Evolutionary conservation across 345 rosid species (phyloP).

Genomic region (Salix suchowensis): DNA sequence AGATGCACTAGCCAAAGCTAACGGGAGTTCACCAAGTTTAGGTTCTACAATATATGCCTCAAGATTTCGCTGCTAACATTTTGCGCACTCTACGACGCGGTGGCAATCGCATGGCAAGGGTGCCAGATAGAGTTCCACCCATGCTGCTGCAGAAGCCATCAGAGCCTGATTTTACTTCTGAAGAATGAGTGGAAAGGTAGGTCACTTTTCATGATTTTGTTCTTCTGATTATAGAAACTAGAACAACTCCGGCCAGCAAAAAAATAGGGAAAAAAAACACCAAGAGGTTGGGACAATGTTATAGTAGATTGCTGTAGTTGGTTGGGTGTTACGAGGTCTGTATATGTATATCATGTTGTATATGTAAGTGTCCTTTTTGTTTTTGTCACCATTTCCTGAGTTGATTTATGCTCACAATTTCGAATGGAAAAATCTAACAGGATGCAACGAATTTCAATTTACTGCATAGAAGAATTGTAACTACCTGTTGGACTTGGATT

Average conservation of each 20-base stretch:
- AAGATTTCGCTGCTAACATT: constrained; percentile 77
- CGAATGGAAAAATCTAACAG: background rate
- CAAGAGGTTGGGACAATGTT: background rate
- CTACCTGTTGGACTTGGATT: too few species aligned
- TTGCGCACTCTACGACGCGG: constrained; percentile 52
- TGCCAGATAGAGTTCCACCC: constrained; percentile 57
- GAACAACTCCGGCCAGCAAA: background rate
- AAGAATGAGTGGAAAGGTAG: constrained; percentile 27
- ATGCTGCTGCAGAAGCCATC: constrained; percentile 82
- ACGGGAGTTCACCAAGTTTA: constrained; percentile 69
- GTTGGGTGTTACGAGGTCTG: background rate
- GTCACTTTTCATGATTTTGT: background rate
- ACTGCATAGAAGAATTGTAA: background rate
- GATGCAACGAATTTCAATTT: background rate
- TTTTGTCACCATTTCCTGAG: background rate
- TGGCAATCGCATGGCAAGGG: constrained; percentile 52
- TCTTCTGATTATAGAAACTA: background rate
- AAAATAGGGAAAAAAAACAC: too few species aligned
- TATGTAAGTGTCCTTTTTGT: background rate
- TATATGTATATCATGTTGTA: background rate
- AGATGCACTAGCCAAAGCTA: constrained; percentile 62
- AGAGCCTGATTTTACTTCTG: constrained; percentile 81
- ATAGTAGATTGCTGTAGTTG: background rate
- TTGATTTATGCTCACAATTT: background rate
- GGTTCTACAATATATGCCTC: constrained; percentile 90